Evolutionary conservation across 345 rosid genomes (phyloP), one percentile per base, ranked within the genome.

Genomic region (Nasturtium officinale): DNA sequence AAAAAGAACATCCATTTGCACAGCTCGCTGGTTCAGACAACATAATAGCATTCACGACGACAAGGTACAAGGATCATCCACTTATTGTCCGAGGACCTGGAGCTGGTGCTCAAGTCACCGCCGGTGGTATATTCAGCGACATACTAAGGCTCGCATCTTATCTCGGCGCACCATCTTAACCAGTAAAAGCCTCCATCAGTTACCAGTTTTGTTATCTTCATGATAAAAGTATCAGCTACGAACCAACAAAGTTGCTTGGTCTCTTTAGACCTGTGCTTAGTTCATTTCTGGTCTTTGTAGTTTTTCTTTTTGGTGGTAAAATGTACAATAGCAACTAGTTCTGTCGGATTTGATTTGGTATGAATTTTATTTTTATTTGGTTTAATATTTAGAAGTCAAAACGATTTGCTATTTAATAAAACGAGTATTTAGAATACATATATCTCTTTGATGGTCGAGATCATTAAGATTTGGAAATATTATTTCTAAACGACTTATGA

Each of bases 101-200:
- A 21, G 98, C 99, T 5, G 98, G 99, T 37, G 99, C 98, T 26
- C 89, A 96, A 80, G 99, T 92, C 67, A 96, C 99, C 0, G 99
- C 98, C 1, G 98, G 98, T 40, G 99, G 99, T 52, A 82, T 96
- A 65, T 96, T 96, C 89, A 86, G 92, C 29, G 98, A 92, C 78
- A 83, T 96, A 20, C 56, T 92, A 72, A 89, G 89, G 47, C 90
- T 96, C 1, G 98, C 99, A 47, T 92, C 92, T 0, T 96, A 96
- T 70, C 96, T 96, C 0, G 98, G 98, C 7, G 98, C 99, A 56
- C 99, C 99, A 43, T 96, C 99, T 33, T 77, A 71, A 57, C 23
- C 5, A n/a, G 37, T 61, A n/a, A 12, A 72, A 28, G 9, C 62
- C 10, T 9, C 20, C 37, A 26, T 32, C 10, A 16, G 1, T 57